Evolutionary conservation across 2,329 filamentous ascomycete genomes (phyloP), one percentile per base, ranked within the genome.

Genomic region (Elsinoe ampelina): DNA sequence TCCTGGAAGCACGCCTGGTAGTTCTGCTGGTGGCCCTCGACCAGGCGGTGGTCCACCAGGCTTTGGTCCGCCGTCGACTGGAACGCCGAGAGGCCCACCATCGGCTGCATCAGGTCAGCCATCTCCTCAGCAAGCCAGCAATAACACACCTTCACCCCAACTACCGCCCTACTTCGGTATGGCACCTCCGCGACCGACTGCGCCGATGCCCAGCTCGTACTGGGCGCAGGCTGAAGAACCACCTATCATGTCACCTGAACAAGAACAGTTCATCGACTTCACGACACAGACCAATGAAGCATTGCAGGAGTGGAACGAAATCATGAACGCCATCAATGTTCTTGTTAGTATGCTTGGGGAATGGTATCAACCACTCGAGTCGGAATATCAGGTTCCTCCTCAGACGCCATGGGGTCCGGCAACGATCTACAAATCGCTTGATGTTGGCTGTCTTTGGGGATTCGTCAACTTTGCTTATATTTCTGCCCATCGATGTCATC

Each of bases 381-480:
- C 83, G 1, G 89, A 93, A 60, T 81, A 83, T 55, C 76, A 78
- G 58, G 71, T 82, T 54, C 77, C 83, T 48, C 70, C 80, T 60
- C 65, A 74, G 13, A 85, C 89, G 1, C 89, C 92, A 0, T 98
- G 96, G 66, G 92, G 93, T 0, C 80, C 82, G 2, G 86, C 88
- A 0, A 73, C 90, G 5, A 83, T 89, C 61, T 96, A 95, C 67
- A 82, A 88, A 30, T 92, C 87, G 1, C 92, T 89, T 68, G 85
- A 86, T n/a, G 86, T 97, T 61, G 88, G 87, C 2, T 86, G 88
- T 34, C 78, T 96, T 19, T 95, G 90, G 89, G 83, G 87, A 66
- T 86, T 91, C 61, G 91, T 88, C 68, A 87, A 95, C 70, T 88
- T 92, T 77, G 85, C 85, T 0, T 78, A 89, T 47, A 92, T 97